Evolutionary conservation across 1,139 yeast genomes (phyloP), one percentile per base, ranked within the genome.

Genomic region (Candida glucosophila): DNA sequence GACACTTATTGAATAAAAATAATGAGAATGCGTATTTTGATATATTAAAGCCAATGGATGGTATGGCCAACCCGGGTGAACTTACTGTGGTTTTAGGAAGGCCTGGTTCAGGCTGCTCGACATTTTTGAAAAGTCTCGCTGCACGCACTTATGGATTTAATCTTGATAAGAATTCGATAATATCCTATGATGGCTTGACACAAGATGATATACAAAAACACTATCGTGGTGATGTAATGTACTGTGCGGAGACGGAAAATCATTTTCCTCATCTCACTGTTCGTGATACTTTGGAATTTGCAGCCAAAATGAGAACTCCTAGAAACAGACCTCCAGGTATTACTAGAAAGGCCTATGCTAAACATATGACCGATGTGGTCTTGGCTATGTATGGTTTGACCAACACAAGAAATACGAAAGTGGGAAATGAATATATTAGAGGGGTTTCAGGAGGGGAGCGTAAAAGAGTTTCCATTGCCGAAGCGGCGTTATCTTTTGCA

Each of bases 381-480:
- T 76, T 77, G 82, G 83, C 88, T 12, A 74, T 77, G 13, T 78
- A 71, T 44, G 88, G 88, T 37, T 57, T 78, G 25, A 55, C 67
- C 22, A 85, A 77, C 41, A 77, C 82, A n/a, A 62, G 67, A 34
- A 64, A 76, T 44, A 77, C 86, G 15, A 67, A 69, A 37, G 86
- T 78, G 17, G 88, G 88, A 30, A 68, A 73, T 43, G 83, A 78
- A 41, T 70, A 66, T 30, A 68, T 79, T 22, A 67, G 88, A 43
- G 92, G 92, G 52, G 82, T 80, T 18, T 77, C 88, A 23, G 92
- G 92, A 41, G 92, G 92, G 56, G 90, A 80, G 55, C 66, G 90
- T 40, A 79, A 79, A 53, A 75, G 92, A 52, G 90, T 80, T 14
- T 77, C 88, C 4, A 76, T 80, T 45, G 28, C 26, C 9, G 30